Evolutionary conservation across 2,329 filamentous ascomycete species (phyloP).

Genomic region (Fusarium sp.): DNA sequence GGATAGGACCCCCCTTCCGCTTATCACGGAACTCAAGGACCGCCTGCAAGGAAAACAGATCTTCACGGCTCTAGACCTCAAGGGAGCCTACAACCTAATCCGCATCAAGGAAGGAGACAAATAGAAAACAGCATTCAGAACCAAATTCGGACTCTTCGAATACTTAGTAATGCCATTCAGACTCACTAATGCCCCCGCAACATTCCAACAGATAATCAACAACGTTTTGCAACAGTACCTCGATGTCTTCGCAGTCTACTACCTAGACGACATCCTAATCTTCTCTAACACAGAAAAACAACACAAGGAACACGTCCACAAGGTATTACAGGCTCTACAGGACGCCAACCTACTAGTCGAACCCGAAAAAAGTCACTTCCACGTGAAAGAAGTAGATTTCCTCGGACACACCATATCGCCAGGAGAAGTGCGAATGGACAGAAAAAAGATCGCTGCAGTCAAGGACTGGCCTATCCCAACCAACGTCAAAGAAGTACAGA

Average conservation of each 20-base stretch:
- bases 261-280: slow-evolving; percentile 38
- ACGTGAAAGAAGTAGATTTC: slow-evolving; percentile 23
- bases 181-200: neutral
- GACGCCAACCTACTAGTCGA: slow-evolving; percentile 29
- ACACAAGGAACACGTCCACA: slow-evolving; percentile 29
- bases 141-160: slow-evolving; percentile 37
- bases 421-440: slow-evolving; percentile 26
- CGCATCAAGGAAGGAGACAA: slow-evolving; percentile 32
- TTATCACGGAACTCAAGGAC: slow-evolving; percentile 42
- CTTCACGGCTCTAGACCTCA: slow-evolving; percentile 32
- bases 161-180: neutral
- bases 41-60: slow-evolving; percentile 18
- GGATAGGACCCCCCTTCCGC: slow-evolving; percentile 7
- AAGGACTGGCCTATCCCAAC: neutral
- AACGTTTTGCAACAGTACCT: slow-evolving; percentile 26
- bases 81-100: slow-evolving; percentile 45
- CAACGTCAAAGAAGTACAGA: slow-evolving; percentile 24
- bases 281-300: slow-evolving; percentile 30
- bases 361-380: slow-evolving; percentile 24
- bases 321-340: slow-evolving; percentile 24
- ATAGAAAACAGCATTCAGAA: slow-evolving; percentile 41
- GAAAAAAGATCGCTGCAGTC: slow-evolving; percentile 23
- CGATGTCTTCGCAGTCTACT: slow-evolving; percentile 31
- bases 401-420: slow-evolving; percentile 15
- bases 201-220: slow-evolving; percentile 37